These are phyloP conservation scores for Cinnamomum chago DNA, from an alignment of 164 flowering plant species.

Conservation along the genomic window DNA sequence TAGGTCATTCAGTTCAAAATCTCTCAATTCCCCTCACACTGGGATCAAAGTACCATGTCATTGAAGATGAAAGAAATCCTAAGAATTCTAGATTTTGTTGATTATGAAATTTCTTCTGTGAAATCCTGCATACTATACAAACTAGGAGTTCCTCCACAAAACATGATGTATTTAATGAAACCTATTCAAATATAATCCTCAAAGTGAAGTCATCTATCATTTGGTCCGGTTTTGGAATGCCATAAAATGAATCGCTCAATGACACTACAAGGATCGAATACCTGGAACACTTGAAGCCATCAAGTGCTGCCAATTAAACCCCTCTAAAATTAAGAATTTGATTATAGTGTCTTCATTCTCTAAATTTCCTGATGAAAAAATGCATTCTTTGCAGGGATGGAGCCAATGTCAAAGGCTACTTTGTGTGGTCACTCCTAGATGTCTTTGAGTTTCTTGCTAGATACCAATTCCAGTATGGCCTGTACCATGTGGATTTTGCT, in stretches of 20 bases:
- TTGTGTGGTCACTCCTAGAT: conserved; percentile 52
- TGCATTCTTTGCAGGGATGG: conserved; percentile 32
- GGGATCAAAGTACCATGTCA: too few species aligned
- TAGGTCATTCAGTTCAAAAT: too few species aligned
- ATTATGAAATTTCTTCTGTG: too few species aligned
- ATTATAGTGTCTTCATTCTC: neutral
- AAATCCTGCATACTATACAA: too few species aligned
- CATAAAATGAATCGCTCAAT: conserved; percentile 18
- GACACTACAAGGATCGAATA: conserved; percentile 21
- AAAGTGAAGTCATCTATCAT: neutral
- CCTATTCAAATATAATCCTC: too few species aligned
- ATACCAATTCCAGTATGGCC: conserved; percentile 23
- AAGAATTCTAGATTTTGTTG: too few species aligned
- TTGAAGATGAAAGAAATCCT: too few species aligned
- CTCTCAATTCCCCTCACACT: too few species aligned
- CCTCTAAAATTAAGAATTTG: neutral
- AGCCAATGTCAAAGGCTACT: conserved; percentile 42
- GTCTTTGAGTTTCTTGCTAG: conserved; percentile 38
- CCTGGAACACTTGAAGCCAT: conserved; percentile 22
- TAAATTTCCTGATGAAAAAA: neutral
- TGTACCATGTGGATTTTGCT: conserved; percentile 30
- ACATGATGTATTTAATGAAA: too few species aligned
- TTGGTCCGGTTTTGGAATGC: neutral
- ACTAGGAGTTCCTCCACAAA: too few species aligned
- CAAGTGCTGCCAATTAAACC: conserved; percentile 22